Evolutionary conservation across 228 moss, liverwort and hornwort species (phyloP).

Genomic region (Sphagnum fallax): DNA sequence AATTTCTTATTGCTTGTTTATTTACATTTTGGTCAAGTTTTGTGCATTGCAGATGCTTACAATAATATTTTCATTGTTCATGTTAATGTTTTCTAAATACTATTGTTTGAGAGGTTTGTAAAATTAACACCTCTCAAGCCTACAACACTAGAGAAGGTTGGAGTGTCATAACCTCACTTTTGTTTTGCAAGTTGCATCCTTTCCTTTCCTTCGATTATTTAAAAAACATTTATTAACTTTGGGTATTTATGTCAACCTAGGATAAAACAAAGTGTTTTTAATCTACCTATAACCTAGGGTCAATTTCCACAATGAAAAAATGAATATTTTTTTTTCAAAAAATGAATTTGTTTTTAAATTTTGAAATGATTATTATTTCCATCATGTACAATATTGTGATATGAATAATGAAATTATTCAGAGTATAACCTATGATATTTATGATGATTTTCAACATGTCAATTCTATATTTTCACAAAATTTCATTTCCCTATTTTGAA

Average conservation of each 20-base stretch:
- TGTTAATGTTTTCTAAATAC: constrained; percentile 11
- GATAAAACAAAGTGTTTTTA: too few species aligned
- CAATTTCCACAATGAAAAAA: too few species aligned
- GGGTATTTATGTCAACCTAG: background rate
- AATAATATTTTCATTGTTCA: background rate
- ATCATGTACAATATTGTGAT: too few species aligned
- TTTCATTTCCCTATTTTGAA: too few species aligned
- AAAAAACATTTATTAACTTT: background rate
- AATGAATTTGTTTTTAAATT: too few species aligned
- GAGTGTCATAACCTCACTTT: background rate
- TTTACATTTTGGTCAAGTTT: background rate
- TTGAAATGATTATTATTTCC: too few species aligned
- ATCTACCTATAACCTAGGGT: too few species aligned
- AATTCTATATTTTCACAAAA: too few species aligned
- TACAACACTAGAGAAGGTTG: constrained; percentile 7
- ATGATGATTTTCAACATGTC: too few species aligned
- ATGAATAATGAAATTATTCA: too few species aligned
- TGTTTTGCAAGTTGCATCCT: background rate
- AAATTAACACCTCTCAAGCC: constrained; percentile 9
- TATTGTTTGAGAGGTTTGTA: constrained; percentile 19
- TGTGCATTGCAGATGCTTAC: background rate
- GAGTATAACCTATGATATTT: too few species aligned
- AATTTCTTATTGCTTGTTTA: background rate
- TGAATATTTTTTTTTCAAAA: too few species aligned
- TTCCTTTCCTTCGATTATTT: background rate